phyloP scores from a whole-genome alignment of 768 basidiomycete genomes.

The Phylloporus sp. region DNA sequence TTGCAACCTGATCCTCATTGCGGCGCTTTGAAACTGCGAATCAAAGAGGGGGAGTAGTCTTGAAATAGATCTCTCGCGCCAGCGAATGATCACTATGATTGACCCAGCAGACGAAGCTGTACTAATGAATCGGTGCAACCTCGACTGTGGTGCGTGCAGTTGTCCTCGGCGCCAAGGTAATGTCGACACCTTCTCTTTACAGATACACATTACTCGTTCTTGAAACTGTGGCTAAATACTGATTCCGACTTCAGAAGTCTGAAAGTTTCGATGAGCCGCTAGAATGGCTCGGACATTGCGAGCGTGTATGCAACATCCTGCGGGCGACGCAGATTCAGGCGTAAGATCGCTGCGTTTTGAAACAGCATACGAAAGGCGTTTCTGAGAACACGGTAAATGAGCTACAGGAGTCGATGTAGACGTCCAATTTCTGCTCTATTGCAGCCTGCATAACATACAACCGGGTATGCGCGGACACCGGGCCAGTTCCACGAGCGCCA shows the following conservation, averaged over 20 bases:
- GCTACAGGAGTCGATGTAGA: slow-evolving; percentile 19
- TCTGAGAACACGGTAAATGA: slow-evolving; percentile 46
- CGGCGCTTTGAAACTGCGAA: background rate
- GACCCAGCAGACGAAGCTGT: too few species aligned
- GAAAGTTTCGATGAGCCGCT: background rate
- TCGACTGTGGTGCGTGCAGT: too few species aligned
- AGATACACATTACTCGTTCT: background rate
- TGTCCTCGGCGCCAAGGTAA: too few species aligned
- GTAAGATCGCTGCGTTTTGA: slow-evolving; percentile 30
- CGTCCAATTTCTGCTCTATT: too few species aligned
- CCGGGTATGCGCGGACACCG: too few species aligned
- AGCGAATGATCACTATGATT: too few species aligned
- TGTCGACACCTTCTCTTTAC: background rate
- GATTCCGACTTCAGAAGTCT: background rate
- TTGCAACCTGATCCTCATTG: background rate
- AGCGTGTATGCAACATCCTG: background rate
- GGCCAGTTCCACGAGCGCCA: too few species aligned
- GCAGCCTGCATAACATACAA: too few species aligned
- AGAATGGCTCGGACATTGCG: background rate
- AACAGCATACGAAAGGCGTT: slow-evolving; percentile 44
- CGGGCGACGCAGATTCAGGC: background rate
- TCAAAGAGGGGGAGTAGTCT: background rate
- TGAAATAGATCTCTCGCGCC: too few species aligned
- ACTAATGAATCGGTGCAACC: too few species aligned
- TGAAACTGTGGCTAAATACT: background rate